Conservation (phyloP, 345 rosid species). For the Toxicodendron radicans region DNA sequence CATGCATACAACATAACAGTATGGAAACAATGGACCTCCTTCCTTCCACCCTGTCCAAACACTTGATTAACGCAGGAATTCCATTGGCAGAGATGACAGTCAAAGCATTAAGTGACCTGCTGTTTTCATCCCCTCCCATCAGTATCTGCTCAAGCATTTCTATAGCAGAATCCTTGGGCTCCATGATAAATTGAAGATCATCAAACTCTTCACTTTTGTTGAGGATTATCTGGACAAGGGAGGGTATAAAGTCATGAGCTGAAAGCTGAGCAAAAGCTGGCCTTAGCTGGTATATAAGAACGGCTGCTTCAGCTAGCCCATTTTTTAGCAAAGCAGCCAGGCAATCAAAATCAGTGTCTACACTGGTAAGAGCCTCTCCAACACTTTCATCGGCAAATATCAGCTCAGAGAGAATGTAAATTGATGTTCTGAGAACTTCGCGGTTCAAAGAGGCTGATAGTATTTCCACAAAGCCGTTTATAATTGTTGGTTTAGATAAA, state of each 20-base stretch:
- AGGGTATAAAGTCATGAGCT: slow-evolving; percentile 49
- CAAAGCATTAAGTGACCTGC: slow-evolving; percentile 39
- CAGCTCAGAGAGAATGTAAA: slow-evolving; percentile 55
- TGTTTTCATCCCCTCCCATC: slow-evolving; percentile 46
- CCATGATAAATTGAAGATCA: slow-evolving; percentile 41
- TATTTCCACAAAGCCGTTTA: slow-evolving; percentile 60
- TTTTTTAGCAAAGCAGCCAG: slow-evolving; percentile 58
- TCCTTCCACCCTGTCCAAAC: slow-evolving; percentile 46
- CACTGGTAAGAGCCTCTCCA: slow-evolving; percentile 52
- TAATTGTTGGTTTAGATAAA: slow-evolving; percentile 44
- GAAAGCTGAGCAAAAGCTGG: slow-evolving; percentile 56
- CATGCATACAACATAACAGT: slow-evolving; percentile 54
- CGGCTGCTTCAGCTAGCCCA: slow-evolving; percentile 60
- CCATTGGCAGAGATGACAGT: slow-evolving; percentile 50
- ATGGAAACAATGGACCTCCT: slow-evolving; percentile 45
- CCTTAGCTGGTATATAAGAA: slow-evolving; percentile 53
- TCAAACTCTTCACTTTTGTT: slow-evolving; percentile 34
- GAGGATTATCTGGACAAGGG: slow-evolving; percentile 48
- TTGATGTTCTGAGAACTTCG: slow-evolving; percentile 47
- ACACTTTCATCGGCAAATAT: slow-evolving; percentile 41
- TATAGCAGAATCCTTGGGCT: slow-evolving; percentile 59
- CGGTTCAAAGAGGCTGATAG: slow-evolving; percentile 55
- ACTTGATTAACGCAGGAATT: slow-evolving; percentile 50
- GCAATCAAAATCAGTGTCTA: slow-evolving; percentile 62
- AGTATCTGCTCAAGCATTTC: slow-evolving; percentile 62